Percentiles rank a stretch among this genome's conserved stretches.
These are phyloP conservation scores for Ganoderma leucocontextum DNA, from an alignment of 1,284 basidiomycete genomes.

Conservation along the genomic window DNA sequence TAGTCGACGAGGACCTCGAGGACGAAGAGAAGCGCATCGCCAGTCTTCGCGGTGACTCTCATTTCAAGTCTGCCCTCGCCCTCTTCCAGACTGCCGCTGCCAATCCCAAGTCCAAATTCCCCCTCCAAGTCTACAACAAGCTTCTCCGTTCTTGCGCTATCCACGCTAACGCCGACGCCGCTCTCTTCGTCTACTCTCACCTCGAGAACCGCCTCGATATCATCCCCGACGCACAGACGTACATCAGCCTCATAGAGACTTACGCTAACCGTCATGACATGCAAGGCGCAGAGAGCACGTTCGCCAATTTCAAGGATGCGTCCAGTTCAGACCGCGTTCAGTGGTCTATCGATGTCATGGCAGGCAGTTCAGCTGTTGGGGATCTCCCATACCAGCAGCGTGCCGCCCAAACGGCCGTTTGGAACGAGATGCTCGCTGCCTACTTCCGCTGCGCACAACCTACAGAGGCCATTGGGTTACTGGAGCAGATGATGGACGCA, in stretches of 20 bases:
- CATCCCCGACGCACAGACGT: constrained; percentile 54
- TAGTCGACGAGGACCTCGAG: constrained; percentile 36
- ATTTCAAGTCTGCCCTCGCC: constrained; percentile 75
- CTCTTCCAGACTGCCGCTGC: constrained; percentile 72
- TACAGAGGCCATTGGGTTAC: constrained; percentile 69
- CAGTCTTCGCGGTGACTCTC: constrained; percentile 67
- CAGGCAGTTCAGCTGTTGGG: not conserved
- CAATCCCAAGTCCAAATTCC: constrained; percentile 47
- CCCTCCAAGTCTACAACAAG: constrained; percentile 54
- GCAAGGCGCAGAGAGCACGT: constrained; percentile 69
- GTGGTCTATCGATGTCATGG: constrained; percentile 32
- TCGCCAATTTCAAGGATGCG: constrained; percentile 65
- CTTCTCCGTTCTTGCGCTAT: constrained; percentile 74
- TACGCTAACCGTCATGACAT: constrained; percentile 65
- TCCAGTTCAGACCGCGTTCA: constrained; percentile 48
- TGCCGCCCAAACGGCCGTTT: constrained; percentile 58
- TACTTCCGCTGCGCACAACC: constrained; percentile 76
- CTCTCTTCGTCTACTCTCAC: constrained; percentile 74
- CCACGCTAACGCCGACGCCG: constrained; percentile 67
- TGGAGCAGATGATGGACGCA: constrained; percentile 79
- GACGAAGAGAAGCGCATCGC: constrained; percentile 47
- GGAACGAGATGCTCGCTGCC: constrained; percentile 79
- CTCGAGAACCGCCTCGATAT: constrained; percentile 60
- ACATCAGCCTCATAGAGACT: constrained; percentile 69
- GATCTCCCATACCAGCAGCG: constrained; percentile 23